Evolutionary conservation across 176 grass and related monocot species (phyloP), one percentile per base, ranked within the genome.

Genomic region (Saccharum officinarum): DNA sequence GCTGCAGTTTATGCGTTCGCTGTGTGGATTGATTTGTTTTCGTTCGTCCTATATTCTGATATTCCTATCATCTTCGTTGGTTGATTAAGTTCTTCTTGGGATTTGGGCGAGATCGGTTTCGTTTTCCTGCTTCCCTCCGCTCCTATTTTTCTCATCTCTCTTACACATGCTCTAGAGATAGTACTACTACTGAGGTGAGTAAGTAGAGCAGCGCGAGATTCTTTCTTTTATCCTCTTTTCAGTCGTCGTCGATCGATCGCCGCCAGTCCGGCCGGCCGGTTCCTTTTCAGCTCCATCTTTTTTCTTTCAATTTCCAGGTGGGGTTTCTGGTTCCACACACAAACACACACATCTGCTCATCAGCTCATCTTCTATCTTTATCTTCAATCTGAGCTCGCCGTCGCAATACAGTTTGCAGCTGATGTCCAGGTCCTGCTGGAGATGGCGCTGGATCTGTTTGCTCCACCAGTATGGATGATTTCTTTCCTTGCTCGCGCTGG

Each of bases 211-310:
- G 50, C 50, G 50, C 50, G 50, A 54, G 50, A 54, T 54, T 54
- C 7, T 20, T 7, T 4, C 3, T 81, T 81, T 68, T 55, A 5
- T 67, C 22, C 59, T 10, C 44, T 79, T 80, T 69, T 50, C 66
- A 63, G 39, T 15, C 38, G 38, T 41, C 69, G 39, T 38, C 67
- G 67, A 46, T 3, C 15, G 7, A 64, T 28, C 77, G 8, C 69
- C 39, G 26, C 12, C 52, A 60, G 38, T 60, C 52, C 36, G 36
- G 36, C 50, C 22, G 30, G 2, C 63, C 6, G 44, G 38, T 55
- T 50, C 69, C 70, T 75, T 87, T 75, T 55, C 59, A 57, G 45
- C 78, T 57, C 44, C 33, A 6, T 63, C 62, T 30, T 65, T 76
- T 80, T 47, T 31, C 30, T 11, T 5, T 68, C 71, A 9, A n/a